Percentiles rank a stretch among this genome's conserved stretches.
Evolutionary conservation across 1,284 basidiomycete genomes (phyloP).

Genomic region (Ganoderma resinaceum): DNA sequence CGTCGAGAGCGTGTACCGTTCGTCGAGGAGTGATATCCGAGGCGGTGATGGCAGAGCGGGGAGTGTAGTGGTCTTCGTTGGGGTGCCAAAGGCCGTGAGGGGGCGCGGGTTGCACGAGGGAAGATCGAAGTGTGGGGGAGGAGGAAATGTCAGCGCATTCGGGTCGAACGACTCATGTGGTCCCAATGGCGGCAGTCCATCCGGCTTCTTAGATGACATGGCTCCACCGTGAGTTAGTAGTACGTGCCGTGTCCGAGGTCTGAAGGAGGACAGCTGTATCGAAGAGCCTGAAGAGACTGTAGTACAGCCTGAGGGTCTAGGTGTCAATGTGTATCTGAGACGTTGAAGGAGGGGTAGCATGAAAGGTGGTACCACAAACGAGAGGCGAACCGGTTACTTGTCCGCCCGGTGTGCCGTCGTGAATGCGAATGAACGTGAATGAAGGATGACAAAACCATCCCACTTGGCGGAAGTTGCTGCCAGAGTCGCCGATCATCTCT

Average conservation of each 20-base stretch:
- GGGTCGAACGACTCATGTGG: background rate
- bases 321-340: background rate
- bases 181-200: background rate
- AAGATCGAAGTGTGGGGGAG: conserved; percentile 20
- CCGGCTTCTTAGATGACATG: background rate
- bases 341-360: background rate
- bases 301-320: too few species aligned
- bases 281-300: background rate
- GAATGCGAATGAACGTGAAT: background rate
- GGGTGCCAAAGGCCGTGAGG: conserved; percentile 16
- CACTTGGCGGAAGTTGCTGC: too few species aligned
- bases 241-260: background rate
- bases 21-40: conserved; percentile 32
- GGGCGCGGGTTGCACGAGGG: conserved; percentile 21
- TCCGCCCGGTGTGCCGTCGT: background rate
- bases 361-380: background rate
- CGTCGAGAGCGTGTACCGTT: conserved; percentile 56
- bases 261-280: background rate
- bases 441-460: background rate
- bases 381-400: background rate
- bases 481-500: too few species aligned
- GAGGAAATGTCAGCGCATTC: conserved; percentile 20
- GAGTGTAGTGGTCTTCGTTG: background rate
- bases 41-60: conserved; percentile 37
- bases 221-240: background rate